Conservation (phyloP, 2,329 filamentous ascomycete genomes). For the Alternaria brassicae region DNA sequence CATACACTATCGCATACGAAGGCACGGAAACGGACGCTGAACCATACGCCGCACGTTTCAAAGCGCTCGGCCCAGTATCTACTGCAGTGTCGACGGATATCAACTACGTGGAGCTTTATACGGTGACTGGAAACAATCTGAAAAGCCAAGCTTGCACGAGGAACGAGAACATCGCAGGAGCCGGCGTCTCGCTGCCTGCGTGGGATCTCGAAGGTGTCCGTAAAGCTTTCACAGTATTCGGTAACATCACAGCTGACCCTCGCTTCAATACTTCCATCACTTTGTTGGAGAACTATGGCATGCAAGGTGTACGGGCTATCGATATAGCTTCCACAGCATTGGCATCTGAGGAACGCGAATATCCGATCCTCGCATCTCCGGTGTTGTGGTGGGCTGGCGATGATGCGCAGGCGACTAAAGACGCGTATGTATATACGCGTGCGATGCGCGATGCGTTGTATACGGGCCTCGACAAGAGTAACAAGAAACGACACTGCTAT, state of each 20-base stretch:
- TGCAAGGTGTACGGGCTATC: constrained; percentile 23
- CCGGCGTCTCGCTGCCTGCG: constrained; percentile 23
- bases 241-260: constrained; percentile 25
- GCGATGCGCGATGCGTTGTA: constrained; percentile 23
- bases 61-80: constrained; percentile 20
- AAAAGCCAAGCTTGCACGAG: constrained; percentile 15
- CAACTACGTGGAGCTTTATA: constrained; percentile 26
- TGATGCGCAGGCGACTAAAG: constrained; percentile 10
- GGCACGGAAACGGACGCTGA: constrained; percentile 23
- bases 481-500: constrained; percentile 33
- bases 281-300: constrained; percentile 33
- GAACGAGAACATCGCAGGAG: constrained; percentile 23
- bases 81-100: constrained; percentile 14
- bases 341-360: constrained; percentile 42
- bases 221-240: constrained; percentile 26
- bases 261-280: constrained; percentile 27
- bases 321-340: constrained; percentile 19
- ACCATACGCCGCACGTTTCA: constrained; percentile 24
- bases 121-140: constrained; percentile 23
- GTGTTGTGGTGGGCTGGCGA: constrained; percentile 27
- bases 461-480: constrained; percentile 13
- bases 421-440: constrained; percentile 18
- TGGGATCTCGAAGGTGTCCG: constrained; percentile 27
- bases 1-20: constrained; percentile 28
- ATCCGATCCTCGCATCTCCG: constrained; percentile 30